Evolutionary conservation across 2,329 filamentous ascomycete species (phyloP).

Genomic region (Dactylellina leptospora): DNA sequence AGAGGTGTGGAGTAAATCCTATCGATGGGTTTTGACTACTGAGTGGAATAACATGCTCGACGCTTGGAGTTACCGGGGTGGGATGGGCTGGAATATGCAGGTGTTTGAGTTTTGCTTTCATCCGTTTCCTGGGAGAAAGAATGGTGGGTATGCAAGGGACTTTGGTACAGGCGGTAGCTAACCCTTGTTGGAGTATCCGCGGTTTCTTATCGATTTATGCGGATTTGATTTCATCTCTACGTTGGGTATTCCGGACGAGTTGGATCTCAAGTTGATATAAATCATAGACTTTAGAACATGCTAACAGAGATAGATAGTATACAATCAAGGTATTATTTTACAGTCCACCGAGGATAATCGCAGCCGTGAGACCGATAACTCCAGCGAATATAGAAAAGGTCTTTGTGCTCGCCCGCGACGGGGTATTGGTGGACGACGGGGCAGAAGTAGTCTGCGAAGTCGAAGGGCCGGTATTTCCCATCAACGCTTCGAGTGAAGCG

Average conservation of each 20-base stretch:
- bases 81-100: background rate
- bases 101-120: background rate
- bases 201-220: no score
- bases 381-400: conserved; percentile 23
- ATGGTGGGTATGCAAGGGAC: no score
- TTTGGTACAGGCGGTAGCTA: no score
- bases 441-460: conserved; percentile 19
- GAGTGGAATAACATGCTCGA: background rate
- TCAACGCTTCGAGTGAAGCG: conserved; percentile 21
- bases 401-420: conserved; percentile 22
- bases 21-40: no score
- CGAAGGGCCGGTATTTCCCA: conserved; percentile 5
- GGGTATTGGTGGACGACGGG: conserved; percentile 22
- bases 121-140: background rate
- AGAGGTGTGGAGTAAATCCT: no score
- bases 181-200: background rate
- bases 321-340: no score
- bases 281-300: background rate
- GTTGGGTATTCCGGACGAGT: no score
- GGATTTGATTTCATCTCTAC: no score
- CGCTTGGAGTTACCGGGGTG: background rate
- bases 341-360: conserved; percentile 24
- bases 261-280: no score
- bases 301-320: background rate
- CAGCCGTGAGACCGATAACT: conserved; percentile 20